phyloP scores from a whole-genome alignment of 179 eudicot species.

The Nepenthes alata region DNA sequence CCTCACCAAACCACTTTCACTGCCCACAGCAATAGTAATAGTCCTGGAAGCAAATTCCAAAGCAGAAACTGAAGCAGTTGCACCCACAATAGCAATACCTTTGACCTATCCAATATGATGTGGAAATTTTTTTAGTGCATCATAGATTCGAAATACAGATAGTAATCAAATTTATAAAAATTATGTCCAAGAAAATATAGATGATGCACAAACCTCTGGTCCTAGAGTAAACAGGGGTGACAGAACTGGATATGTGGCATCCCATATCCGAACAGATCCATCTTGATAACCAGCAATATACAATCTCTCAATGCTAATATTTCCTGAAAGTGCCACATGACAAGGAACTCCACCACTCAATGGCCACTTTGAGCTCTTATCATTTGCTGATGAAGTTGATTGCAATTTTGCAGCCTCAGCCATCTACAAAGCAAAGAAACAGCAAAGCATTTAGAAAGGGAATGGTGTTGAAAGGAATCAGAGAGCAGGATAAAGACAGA shows the following conservation, averaged over 20 bases:
- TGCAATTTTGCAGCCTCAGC: constrained; percentile 18
- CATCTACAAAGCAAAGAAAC: constrained; percentile 19
- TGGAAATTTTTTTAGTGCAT: background rate
- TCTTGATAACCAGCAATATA: constrained; percentile 80
- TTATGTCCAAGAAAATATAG: background rate
- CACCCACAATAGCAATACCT: constrained; percentile 33
- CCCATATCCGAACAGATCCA: constrained; percentile 74
- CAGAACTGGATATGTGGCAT: constrained; percentile 71
- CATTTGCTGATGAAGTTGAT: constrained; percentile 14
- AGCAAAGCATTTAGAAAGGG: background rate
- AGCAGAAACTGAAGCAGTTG: constrained; percentile 50
- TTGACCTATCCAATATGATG: constrained; percentile 35
- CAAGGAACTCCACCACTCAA: constrained; percentile 64
- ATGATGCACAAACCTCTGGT: constrained; percentile 46
- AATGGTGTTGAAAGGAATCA: no score
- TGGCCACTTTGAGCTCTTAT: constrained; percentile 40
- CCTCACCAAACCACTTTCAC: constrained; percentile 61
- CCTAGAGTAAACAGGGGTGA: constrained; percentile 35
- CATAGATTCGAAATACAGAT: background rate
- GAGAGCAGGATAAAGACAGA: no score
- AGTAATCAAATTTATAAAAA: background rate
- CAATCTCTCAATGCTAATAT: constrained; percentile 35
- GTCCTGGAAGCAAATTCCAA: constrained; percentile 54
- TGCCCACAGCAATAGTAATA: constrained; percentile 52
- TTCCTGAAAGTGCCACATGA: constrained; percentile 23